Percentiles rank a stretch among this genome's conserved stretches.
Evolutionary conservation across 345 rosid genomes (phyloP).

Genomic region (Populus nigra): DNA sequence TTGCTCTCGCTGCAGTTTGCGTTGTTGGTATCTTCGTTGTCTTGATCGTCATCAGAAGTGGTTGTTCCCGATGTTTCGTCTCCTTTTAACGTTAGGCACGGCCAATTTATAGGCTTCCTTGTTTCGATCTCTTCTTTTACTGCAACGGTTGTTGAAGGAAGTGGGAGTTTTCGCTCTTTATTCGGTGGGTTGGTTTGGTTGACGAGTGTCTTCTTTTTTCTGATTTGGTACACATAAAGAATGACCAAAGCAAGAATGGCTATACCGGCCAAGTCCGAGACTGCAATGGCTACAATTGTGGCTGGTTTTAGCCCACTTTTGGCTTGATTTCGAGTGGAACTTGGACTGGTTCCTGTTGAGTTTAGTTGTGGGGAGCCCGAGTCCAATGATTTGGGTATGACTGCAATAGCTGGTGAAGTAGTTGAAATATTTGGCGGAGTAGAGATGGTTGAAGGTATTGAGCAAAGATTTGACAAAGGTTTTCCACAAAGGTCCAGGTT

Average conservation of each 20-base stretch:
- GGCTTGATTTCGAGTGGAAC: constrained; percentile 21
- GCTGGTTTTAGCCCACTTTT: constrained; percentile 60
- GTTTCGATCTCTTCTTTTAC: constrained; percentile 23
- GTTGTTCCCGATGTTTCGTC: constrained; percentile 50
- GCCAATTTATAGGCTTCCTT: constrained; percentile 38
- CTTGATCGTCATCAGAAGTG: constrained; percentile 60
- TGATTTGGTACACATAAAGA: constrained; percentile 65
- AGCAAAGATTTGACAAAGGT: constrained; percentile 71
- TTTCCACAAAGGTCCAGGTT: constrained; percentile 74
- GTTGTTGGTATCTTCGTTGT: constrained; percentile 14
- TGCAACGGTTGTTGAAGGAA: constrained; percentile 23
- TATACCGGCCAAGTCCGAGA: constrained; percentile 64
- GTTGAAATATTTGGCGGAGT: constrained; percentile 62
- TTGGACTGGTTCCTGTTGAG: not conserved
- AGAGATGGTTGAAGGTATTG: constrained; percentile 73
- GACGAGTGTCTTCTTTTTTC: constrained; percentile 39
- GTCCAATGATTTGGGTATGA: constrained; percentile 57
- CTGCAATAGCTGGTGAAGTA: constrained; percentile 86
- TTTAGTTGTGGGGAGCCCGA: too few species aligned
- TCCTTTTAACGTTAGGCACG: constrained; percentile 50
- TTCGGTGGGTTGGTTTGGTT: constrained; percentile 16
- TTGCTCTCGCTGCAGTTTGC: constrained; percentile 3
- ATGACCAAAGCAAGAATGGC: constrained; percentile 52
- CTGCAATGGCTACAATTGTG: constrained; percentile 58
- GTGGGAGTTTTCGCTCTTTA: constrained; percentile 16